Evolutionary conservation across 139 green algal genomes (phyloP), one percentile per base, ranked within the genome.

Genomic region (Yamagishiella unicocca): DNA sequence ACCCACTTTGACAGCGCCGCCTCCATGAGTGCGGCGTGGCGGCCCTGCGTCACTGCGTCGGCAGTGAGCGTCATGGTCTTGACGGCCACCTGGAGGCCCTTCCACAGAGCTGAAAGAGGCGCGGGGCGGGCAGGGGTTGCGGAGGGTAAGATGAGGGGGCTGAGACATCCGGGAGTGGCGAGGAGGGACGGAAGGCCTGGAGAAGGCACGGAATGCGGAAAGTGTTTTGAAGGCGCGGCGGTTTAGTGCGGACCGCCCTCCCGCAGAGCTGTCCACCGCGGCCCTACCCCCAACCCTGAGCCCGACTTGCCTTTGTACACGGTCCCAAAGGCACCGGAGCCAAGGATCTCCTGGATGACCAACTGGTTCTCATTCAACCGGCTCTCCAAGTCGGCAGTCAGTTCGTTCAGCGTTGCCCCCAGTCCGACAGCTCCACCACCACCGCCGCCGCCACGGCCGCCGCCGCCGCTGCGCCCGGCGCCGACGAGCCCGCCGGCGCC

Each of bases 1-100:
- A 76, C 67, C 29, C 73, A 85, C 64, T 86, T 86, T 37, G 80
- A 86, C 61, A 90, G 72, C 27, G 85, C 85, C 33, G 86, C 86
- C 77, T 90, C 86, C 86, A 90, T 67, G 5, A 90, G 67, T 27
- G 86, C 86, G 3, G 77, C 70, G 66, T 90, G 86, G 5, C 82
- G 38, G 29, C 83, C 83, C 71, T 88, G 54, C 12, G 46, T 88
- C 8, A 88, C 55, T 4, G 83, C 55, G 29, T 88, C 71, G 21
- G 43, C 21, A 10, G 67, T 87, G 6, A 87, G 66, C 61, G 82
- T 87, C 82, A 87, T 87, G 35, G 67, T 80, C 67, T 87, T 87
- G 67, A 87, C 82, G 22, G 82, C 82, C 67, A 87, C 82, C 46
- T 58, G 46, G 35, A 87, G 68, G 4, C 82, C 82, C 82, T 87